A percentile compares a stretch with the other conserved stretches of the same genome.
These are phyloP conservation scores for Theileria luwenshuni DNA, from an alignment of 169 alveolate species.

Conservation along the genomic window DNA sequence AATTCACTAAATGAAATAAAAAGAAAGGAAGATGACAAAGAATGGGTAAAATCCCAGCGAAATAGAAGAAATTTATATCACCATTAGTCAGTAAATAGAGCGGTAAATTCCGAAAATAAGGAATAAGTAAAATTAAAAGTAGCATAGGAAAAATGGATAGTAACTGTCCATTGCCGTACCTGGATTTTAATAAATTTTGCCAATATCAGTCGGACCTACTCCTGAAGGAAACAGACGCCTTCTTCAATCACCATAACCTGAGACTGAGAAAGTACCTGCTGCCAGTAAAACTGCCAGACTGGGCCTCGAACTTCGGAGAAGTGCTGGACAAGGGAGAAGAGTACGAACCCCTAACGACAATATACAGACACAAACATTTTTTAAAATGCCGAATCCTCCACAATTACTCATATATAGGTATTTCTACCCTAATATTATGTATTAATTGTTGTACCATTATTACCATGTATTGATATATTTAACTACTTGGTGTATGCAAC, in stretches of 20 bases:
- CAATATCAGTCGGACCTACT: slow-evolving; percentile 54
- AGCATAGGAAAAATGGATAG: slow-evolving; percentile 60
- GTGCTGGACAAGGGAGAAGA: slow-evolving; percentile 64
- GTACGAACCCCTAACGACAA: slow-evolving; percentile 65
- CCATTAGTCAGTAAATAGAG: not conserved
- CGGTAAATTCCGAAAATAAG: slow-evolving; percentile 30
- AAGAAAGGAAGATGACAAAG: too few relatives aligned
- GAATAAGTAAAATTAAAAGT: slow-evolving; percentile 39
- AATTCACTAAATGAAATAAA: too few relatives aligned
- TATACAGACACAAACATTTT: slow-evolving; percentile 74
- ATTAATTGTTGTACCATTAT: slow-evolving; percentile 3
- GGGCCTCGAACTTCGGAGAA: slow-evolving; percentile 63
- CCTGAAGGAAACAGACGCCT: slow-evolving; percentile 51
- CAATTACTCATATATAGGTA: slow-evolving; percentile 77
- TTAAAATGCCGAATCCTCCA: slow-evolving; percentile 71
- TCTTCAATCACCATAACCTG: slow-evolving; percentile 52
- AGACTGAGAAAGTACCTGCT: slow-evolving; percentile 51
- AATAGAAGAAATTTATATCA: too few relatives aligned
- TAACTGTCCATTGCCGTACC: slow-evolving; percentile 54
- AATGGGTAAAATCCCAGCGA: too few relatives aligned
- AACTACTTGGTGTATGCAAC: too few relatives aligned
- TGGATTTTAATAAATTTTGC: slow-evolving; percentile 55
- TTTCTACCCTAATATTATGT: not conserved
- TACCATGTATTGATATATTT: slow-evolving; percentile 28
- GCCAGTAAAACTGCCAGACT: slow-evolving; percentile 56